Percentiles rank a stretch among this genome's conserved stretches.
These are phyloP conservation scores for Lepidium aucheri DNA, from an alignment of 345 rosid species.

Conservation along the genomic window DNA sequence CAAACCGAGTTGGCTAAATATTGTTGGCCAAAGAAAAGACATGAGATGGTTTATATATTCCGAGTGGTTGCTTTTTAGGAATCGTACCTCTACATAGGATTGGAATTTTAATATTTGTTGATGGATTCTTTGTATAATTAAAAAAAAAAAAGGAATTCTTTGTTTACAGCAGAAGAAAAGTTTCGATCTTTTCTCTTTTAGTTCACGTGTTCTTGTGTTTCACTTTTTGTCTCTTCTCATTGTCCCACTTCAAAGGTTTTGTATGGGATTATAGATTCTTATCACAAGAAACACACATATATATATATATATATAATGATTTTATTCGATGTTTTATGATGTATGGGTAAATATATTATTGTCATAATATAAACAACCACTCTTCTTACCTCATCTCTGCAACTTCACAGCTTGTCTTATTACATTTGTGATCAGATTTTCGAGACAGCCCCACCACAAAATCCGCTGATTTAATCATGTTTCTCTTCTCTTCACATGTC, in stretches of 20 bases:
- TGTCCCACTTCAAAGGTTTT: conserved; percentile 26
- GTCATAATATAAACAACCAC: not conserved
- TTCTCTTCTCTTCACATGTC: conserved; percentile 18
- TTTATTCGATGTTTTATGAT: not conserved
- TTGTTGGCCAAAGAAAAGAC: conserved; percentile 5
- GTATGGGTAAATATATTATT: no score
- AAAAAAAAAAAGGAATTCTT: conserved; percentile 24
- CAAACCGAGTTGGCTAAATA: conserved; percentile 1
- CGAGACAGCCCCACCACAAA: conserved; percentile 7
- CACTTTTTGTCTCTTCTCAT: conserved; percentile 15
- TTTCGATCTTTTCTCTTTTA: conserved; percentile 1
- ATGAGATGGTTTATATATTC: not conserved
- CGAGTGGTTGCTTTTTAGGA: conserved; percentile 3
- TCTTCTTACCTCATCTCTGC: conserved; percentile 3
- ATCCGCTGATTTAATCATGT: conserved; percentile 17
- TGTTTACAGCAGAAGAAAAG: conserved; percentile 26
- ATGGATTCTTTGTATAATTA: not conserved
- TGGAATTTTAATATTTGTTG: not conserved
- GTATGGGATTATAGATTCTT: conserved; percentile 12
- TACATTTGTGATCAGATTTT: conserved; percentile 15
- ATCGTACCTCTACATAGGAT: not conserved
- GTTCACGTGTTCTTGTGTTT: conserved; percentile 15
- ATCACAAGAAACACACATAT: not conserved
- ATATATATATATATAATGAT: conserved; percentile 13
- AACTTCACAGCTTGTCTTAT: conserved; percentile 25